Base-by-base conservation (phyloP, 768 basidiomycete genomes). In the Phaffia tasmanica region DNA sequence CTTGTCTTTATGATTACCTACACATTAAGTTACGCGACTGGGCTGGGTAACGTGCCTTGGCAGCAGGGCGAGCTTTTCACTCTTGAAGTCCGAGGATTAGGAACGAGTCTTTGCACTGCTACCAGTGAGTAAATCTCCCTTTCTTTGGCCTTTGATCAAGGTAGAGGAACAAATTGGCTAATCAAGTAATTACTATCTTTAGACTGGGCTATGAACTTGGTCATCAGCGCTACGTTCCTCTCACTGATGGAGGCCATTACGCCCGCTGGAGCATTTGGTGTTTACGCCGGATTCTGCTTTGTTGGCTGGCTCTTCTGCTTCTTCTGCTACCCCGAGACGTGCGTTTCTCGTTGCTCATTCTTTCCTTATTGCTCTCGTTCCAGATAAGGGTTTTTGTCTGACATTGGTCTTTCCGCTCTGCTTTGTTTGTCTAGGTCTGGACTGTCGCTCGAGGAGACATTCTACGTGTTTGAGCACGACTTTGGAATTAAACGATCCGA, bases 61-160 rank as follows among this genome's bases (percentile, higher is more conserved):
- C 87, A 88, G 72, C 88, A 89, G 74, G 87, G 87, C 54, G 88
- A 89, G 73, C 80, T 91, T 15, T 90, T 90, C 76, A 79, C 81
- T 23, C 81, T 89, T 49, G 86, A 88, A 79, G 85, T 87, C 21
- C 82, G 88, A 59, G 88, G 88, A 2, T 82, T 89, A 65, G 87
- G 87, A 35, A 86, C 86, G 8, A 85, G 84, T 0, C 79, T 88
- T 57, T 80, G 84, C 14, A 88, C 87, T 0, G 84, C 86, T 5
- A 85, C 84, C 25, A 89, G 63, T 64, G 15, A 27, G 55, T 64
- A 19, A 11, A 9, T 18, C 46, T 19, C 53, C 16, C 16, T 27
- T n/a, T 54, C 27, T n/a, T 16, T n/a, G 21, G 16, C 16, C 4
- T 54, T n/a, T 27, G 16, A 8, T 27, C 27, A 27, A 54, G 27